Evolutionary conservation across 164 flowering plant species (phyloP).

Genomic region (Santalum album): DNA sequence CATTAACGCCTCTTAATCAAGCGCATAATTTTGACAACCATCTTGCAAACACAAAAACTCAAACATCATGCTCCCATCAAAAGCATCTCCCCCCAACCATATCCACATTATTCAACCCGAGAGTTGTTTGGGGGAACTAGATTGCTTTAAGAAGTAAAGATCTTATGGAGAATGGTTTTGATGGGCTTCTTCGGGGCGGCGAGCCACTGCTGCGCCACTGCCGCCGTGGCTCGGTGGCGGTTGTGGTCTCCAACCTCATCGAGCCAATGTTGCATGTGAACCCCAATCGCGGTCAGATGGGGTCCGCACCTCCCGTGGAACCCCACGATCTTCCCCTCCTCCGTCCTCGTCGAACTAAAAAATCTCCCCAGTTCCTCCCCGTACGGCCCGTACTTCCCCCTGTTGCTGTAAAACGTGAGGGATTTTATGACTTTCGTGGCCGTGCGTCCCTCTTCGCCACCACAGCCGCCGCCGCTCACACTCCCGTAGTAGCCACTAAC

Average conservation of each 20-base stretch:
- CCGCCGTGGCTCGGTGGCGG: not conserved
- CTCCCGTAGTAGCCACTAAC: not conserved
- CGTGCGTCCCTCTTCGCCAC: not conserved
- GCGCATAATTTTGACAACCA: no score
- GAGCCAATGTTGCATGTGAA: conserved; percentile 1
- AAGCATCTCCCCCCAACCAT: no score
- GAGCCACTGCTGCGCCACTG: no score
- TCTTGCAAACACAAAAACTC: no score
- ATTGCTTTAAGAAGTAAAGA: no score
- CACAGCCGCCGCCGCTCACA: no score
- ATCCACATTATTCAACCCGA: no score
- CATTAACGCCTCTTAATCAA: no score
- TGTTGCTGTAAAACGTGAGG: not conserved
- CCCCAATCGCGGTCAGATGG: not conserved
- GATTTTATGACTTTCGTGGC: not conserved
- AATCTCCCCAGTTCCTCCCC: not conserved
- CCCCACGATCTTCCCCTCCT: not conserved
- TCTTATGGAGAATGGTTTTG: not conserved
- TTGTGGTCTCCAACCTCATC: not conserved
- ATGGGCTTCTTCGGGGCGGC: not conserved
- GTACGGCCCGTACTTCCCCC: not conserved
- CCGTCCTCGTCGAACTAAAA: not conserved
- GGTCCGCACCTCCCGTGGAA: not conserved
- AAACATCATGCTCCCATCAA: no score
- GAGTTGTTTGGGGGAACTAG: no score